These are phyloP conservation scores for Cutaneotrichosporon sp. DNA, from an alignment of 1,284 basidiomycete species.

Conservation along the genomic window DNA sequence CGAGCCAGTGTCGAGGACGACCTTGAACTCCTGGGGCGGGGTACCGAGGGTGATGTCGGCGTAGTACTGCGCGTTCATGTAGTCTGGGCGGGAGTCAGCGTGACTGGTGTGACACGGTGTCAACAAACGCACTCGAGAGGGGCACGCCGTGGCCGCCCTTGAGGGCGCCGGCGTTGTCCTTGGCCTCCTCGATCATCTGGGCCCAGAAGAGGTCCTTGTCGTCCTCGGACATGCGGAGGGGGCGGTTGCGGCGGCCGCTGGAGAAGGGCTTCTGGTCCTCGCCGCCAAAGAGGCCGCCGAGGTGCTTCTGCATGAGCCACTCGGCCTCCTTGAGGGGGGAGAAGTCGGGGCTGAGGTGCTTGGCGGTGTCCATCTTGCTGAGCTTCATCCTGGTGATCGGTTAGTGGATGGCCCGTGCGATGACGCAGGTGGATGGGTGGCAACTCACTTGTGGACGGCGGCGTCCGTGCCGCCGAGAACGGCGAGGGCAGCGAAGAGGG, in stretches of 20 bases:
- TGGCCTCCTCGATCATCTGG: constrained; percentile 60
- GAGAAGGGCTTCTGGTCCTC: constrained; percentile 62
- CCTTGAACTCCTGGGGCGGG: constrained; percentile 56
- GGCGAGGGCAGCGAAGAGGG: constrained; percentile 70
- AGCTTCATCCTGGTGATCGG: constrained; percentile 69
- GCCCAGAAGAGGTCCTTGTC: constrained; percentile 77
- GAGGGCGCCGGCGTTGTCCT: constrained; percentile 49
- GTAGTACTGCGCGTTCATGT: constrained; percentile 98
- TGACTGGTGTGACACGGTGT: constrained; percentile 7
- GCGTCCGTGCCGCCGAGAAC: constrained; percentile 58
- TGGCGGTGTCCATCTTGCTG: constrained; percentile 66
- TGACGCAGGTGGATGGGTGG: constrained; percentile 4
- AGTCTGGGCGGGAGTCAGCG: constrained; percentile 64
- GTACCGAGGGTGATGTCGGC: constrained; percentile 77
- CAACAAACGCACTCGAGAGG: constrained; percentile 70
- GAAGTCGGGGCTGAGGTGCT: constrained; percentile 55
- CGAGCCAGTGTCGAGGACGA: constrained; percentile 70
- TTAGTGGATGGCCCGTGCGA: background rate
- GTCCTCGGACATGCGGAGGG: constrained; percentile 59
- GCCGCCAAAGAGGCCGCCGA: constrained; percentile 34
- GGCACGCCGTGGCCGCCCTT: constrained; percentile 87
- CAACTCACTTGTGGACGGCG: constrained; percentile 46
- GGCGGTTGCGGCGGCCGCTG: constrained; percentile 62
- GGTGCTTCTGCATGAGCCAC: constrained; percentile 85
- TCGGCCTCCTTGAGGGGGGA: constrained; percentile 70